phyloP scores from a whole-genome alignment of 352 stramenopile genomes.

The Peronospora farinosa region DNA sequence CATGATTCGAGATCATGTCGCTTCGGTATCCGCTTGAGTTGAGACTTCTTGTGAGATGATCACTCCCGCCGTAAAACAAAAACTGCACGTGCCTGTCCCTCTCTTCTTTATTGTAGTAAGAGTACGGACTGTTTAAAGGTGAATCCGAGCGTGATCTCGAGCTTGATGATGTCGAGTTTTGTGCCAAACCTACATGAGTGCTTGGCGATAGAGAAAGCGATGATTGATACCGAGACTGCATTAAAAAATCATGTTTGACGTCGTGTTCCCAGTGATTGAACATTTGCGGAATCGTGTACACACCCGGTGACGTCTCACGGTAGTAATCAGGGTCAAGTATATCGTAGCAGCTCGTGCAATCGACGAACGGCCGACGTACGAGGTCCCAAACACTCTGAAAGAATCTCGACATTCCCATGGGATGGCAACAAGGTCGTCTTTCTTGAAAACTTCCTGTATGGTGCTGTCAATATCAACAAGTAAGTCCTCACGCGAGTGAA shows the following conservation, averaged over 20 bases:
- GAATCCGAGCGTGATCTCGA: conserved; percentile 16
- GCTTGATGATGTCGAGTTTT: conserved; percentile 22
- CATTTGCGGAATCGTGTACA: conserved; percentile 23
- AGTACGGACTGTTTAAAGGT: conserved; percentile 25
- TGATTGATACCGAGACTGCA: conserved; percentile 16
- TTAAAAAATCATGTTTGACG: conserved; percentile 30
- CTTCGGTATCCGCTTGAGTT: conserved; percentile 24
- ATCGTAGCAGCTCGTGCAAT: conserved; percentile 32
- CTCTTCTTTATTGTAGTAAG: conserved; percentile 33
- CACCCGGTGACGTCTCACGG: conserved; percentile 32
- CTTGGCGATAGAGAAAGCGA: conserved; percentile 12
- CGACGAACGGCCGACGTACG: conserved; percentile 29
- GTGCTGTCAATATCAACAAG: background rate
- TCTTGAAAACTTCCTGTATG: background rate
- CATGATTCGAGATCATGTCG: conserved; percentile 32
- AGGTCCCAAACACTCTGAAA: conserved; percentile 25
- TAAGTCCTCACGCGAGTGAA: background rate
- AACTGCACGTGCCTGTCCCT: conserved; percentile 41
- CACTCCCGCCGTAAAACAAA: conserved; percentile 50
- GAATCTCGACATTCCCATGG: conserved; percentile 19
- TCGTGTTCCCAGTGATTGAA: conserved; percentile 30
- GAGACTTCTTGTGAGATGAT: conserved; percentile 23
- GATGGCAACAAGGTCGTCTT: too few relatives aligned
- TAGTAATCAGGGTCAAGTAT: conserved; percentile 33
- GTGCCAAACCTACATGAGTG: conserved; percentile 3